Evolutionary conservation across 164 flowering plant genomes (phyloP), one percentile per base, ranked within the genome.

Genomic region (Nymphaea colorata): DNA sequence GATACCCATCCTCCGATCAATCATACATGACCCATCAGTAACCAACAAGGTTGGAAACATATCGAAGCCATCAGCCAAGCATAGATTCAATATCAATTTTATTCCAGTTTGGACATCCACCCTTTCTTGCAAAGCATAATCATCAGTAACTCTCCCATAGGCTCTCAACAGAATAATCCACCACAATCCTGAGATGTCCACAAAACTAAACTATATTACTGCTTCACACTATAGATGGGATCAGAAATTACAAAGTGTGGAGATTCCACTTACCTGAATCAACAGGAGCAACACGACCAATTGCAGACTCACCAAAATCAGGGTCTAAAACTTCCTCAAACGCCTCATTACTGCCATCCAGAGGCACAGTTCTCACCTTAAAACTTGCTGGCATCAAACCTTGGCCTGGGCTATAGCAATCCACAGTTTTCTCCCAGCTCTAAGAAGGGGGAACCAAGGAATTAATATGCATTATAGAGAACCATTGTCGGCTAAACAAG

Each of bases 361-460:
- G 91, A 61, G 96, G 85, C 60, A 87, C 92, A 14, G 79, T 77
- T 75, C 86, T 82, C 67, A 90, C 96, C 76, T 93, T 93, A 61
- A 93, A 93, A 79, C 98, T 93, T 61, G 98, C 98, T 12, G 98
- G 96, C 96, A 93, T 93, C 83, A 93, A 79, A 4, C 98, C 96
- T 72, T 87, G 95, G 64, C 98, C 95, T 42, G 96, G 98, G 75
- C 90, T 87, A 65, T 90, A 87, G 81, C 96, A 92, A 72, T 92
- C 98, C 25, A 92, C 98, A 14, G 95, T 90, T 80, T 90, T 93
- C 80, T 93, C 98, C 96, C 96, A 90, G 73, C 97, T 93, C 98
- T 93, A 70, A 18, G 14, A 53, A 70, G 64, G 59, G 62, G 43
- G 3, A 43, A 25, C 1, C 12, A 8, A 42, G 7, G n/a, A 17